Evolutionary conservation across 768 basidiomycete species (phyloP), one percentile per base, ranked within the genome.

Genomic region (Pulveroboletus sp.): DNA sequence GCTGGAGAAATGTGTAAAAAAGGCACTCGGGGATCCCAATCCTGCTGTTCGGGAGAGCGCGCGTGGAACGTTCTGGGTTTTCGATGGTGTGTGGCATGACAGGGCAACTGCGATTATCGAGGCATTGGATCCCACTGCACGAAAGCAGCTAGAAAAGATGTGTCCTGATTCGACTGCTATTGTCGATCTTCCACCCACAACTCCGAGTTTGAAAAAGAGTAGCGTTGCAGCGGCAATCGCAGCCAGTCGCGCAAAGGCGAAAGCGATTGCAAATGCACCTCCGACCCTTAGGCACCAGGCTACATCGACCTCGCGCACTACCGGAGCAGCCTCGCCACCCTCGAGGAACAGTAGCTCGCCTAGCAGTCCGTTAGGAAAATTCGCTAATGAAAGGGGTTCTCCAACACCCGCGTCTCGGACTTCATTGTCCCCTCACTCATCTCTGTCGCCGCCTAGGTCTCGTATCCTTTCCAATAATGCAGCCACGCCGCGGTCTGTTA

Each of bases 161-260:
- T 90, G 91, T 56, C 90, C 92, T 1, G 73, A 80, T 58, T 79
- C 80, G 5, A 71, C 73, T 34, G 63, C 46, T 11, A 56, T 74
- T 17, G 70, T 69, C 12, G 54, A 62, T 21, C 62, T 74, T 21
- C 70, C 76, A 25, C 75, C 78, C 3, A 79, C 79, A 8, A 80
- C 85, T 14, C 80, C 79, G 43, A 69, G 65, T 45, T 66, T 67
- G 45, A 93, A 92, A 71, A 93, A 93, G 67, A 81, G 80, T 38
- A 90, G 89, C 49, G 74, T 94, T 47, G 85, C 89, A 34, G 89
- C 92, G 9, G 82, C 90, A 20, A 89, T 94, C 58, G 93, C 93
- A 34, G 91, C 93, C 19, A 94, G 88, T 63, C 79, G 92, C 20
- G 90, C 87, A 14, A 94, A 90, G 63, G 89, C 90, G 14, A 91